Base-by-base conservation (phyloP, 2,329 filamentous ascomycete species). In the Nothopassalora personata region DNA sequence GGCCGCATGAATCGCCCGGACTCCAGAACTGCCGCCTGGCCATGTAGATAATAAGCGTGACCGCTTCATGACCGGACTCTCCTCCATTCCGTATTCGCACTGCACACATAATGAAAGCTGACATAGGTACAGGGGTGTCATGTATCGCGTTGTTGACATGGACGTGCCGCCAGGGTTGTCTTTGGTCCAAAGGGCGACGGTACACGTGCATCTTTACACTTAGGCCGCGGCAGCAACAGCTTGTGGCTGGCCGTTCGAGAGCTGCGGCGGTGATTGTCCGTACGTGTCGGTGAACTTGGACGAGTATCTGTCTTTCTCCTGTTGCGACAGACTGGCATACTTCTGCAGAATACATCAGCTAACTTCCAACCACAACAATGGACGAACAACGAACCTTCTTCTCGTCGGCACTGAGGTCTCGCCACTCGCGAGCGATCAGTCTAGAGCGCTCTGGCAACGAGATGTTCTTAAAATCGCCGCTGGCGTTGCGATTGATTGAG, bases 391-490 rank as follows among this genome's bases (percentile, higher is more conserved):
- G 63, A 60, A 81, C 80, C 75, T 81, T 72, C 67, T 79, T 81
- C 67, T 82, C 76, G n/a, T 62, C 67, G 9, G 70, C 71, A 55
- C 70, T 71, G 50, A 85, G 68, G 2, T 67, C 73, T 57, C 76
- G 79, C 77, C 76, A 85, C 67, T 85, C 82, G 31, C 70, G 63
- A 0, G 53, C 59, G 18, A 81, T 68, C 43, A 81, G 67, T 62
- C 71, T 77, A 6, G 66, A 6, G 1, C 71, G 64, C 1, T 86
- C 81, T 0, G 4, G 1, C 0, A 74, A 0, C 0, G 55, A 7
- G 58, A 85, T 76, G 50, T 77, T 73, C 58, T 76, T 78, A 57
- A 83, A 76, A 54, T 86, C 84, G 19, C 79, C 79, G 49, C 74
- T 78, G 1, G 61, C 62, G 5, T 67, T 60, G 55, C 82, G 76